Percentiles rank a stretch among this genome's conserved stretches.
phyloP scores from a whole-genome alignment of 805 yeast species.

The Candida quercuum region DNA sequence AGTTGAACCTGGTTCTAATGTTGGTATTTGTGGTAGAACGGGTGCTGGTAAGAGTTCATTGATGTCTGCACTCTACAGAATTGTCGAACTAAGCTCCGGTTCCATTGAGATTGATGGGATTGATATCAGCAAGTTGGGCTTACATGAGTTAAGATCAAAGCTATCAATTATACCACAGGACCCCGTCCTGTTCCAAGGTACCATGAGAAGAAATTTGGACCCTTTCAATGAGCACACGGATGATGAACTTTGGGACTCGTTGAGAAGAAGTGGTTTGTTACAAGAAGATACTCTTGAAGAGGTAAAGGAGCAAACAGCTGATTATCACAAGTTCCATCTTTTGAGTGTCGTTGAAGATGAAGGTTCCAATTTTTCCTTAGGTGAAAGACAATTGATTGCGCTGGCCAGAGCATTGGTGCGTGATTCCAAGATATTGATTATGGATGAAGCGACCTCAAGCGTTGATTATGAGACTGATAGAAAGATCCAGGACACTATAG shows the following conservation, averaged over 20 bases:
- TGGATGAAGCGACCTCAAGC: conserved; percentile 72
- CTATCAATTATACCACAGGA: conserved; percentile 79
- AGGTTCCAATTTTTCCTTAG: conserved; percentile 61
- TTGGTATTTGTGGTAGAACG: conserved; percentile 62
- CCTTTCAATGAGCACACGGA: no score
- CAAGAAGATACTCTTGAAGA: conserved; percentile 11
- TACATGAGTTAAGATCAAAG: conserved; percentile 55
- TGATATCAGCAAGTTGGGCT: conserved; percentile 56
- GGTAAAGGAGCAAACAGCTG: conserved; percentile 1
- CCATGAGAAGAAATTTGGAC: conserved; percentile 60
- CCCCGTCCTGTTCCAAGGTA: conserved; percentile 71
- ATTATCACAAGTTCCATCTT: conserved; percentile 47
- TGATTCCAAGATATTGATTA: conserved; percentile 48
- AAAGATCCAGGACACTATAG: conserved; percentile 54
- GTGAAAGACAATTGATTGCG: conserved; percentile 64
- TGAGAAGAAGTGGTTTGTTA: conserved; percentile 59
- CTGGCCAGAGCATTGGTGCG: conserved; percentile 65
- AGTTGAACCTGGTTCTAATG: conserved; percentile 46
- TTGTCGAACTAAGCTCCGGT: conserved; percentile 57
- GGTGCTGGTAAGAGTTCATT: conserved; percentile 64
- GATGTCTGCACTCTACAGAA: conserved; percentile 55
- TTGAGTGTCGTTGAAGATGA: conserved; percentile 58
- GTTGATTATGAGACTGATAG: conserved; percentile 68
- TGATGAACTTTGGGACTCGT: conserved; percentile 53
- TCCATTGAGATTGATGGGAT: conserved; percentile 58